Evolutionary conservation across 805 yeast genomes (phyloP).

Genomic region (Lipomyces starkeyi): DNA sequence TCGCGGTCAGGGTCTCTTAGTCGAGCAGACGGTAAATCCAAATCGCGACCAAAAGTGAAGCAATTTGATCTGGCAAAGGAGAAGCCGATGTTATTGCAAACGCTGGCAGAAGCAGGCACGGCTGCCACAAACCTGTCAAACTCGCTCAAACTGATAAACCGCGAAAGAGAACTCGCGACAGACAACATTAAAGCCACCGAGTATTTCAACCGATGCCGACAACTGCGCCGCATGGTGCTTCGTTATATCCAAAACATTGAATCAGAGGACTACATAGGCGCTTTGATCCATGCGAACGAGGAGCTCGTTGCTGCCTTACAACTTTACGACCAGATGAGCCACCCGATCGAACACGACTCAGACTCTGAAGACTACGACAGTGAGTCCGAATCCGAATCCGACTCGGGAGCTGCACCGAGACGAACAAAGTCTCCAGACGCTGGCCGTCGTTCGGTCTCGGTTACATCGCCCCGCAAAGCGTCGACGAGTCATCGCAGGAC

Average conservation of each 20-base stretch:
- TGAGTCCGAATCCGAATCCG: slow-evolving; percentile 46
- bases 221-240: slow-evolving; percentile 75
- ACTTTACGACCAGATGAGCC: slow-evolving; percentile 64
- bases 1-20: slow-evolving; percentile 10
- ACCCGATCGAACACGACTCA: slow-evolving; percentile 51
- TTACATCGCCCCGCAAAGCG: slow-evolving; percentile 5
- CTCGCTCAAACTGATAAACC: slow-evolving; percentile 54
- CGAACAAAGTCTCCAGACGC: neutral
- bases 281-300: slow-evolving; percentile 87
- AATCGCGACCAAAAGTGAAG: slow-evolving; percentile 1
- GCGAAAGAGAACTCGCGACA: slow-evolving; percentile 58
- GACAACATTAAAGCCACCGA: slow-evolving; percentile 67
- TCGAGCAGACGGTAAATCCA: neutral
- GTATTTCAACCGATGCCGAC: slow-evolving; percentile 75
- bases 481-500: slow-evolving; percentile 5
- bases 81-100: slow-evolving; percentile 68
- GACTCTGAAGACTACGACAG: slow-evolving; percentile 54
- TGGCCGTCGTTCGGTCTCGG: slow-evolving; percentile 15
- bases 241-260: slow-evolving; percentile 83
- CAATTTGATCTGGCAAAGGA: slow-evolving; percentile 59
- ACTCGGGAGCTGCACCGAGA: slow-evolving; percentile 13
- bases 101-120: slow-evolving; percentile 77
- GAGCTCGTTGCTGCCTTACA: slow-evolving; percentile 78
- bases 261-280: slow-evolving; percentile 86
- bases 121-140: slow-evolving; percentile 74